Evolutionary conservation across 768 basidiomycete genomes (phyloP).

Genomic region (Pluteus cervinus): DNA sequence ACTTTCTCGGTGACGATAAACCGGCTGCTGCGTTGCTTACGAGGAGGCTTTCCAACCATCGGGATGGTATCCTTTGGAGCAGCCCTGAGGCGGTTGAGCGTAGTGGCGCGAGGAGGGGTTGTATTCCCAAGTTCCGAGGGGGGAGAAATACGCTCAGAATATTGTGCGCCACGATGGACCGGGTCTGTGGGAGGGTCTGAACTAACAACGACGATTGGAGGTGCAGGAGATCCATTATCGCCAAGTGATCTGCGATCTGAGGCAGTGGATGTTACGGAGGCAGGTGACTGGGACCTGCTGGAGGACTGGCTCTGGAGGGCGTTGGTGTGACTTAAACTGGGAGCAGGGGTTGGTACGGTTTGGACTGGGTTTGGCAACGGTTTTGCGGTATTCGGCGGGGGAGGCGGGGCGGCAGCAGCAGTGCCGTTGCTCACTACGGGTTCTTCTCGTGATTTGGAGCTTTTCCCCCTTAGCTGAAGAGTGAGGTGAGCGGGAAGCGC

Average conservation of each 20-base stretch:
- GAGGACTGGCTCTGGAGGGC: conserved; percentile 34
- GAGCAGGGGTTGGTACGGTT: conserved; percentile 40
- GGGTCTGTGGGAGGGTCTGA: conserved; percentile 55
- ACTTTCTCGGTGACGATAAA: conserved; percentile 96
- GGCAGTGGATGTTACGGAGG: conserved; percentile 29
- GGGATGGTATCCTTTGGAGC: conserved; percentile 96
- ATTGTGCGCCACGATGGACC: conserved; percentile 33
- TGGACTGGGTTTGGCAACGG: no score
- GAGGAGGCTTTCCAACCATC: conserved; percentile 90
- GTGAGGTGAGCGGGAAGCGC: conserved; percentile 14
- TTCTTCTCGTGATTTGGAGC: conserved; percentile 39
- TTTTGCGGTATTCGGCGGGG: conserved; percentile 60
- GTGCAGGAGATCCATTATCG: conserved; percentile 47
- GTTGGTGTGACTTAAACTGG: conserved; percentile 25
- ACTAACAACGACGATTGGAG: conserved; percentile 85
- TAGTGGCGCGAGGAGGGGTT: conserved; percentile 60
- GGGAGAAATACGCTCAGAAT: conserved; percentile 39
- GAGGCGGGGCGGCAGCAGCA: conserved; percentile 43
- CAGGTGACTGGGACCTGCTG: conserved; percentile 37
- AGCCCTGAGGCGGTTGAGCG: conserved; percentile 70
- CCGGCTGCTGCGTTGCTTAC: conserved; percentile 95
- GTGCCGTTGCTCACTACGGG: conserved; percentile 20
- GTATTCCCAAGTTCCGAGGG: conserved; percentile 42
- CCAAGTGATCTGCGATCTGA: conserved; percentile 57
- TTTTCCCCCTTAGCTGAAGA: conserved; percentile 60